Evolutionary conservation across 2,329 filamentous ascomycete genomes (phyloP), one percentile per base, ranked within the genome.

Genomic region (Microsporum audouinii): DNA sequence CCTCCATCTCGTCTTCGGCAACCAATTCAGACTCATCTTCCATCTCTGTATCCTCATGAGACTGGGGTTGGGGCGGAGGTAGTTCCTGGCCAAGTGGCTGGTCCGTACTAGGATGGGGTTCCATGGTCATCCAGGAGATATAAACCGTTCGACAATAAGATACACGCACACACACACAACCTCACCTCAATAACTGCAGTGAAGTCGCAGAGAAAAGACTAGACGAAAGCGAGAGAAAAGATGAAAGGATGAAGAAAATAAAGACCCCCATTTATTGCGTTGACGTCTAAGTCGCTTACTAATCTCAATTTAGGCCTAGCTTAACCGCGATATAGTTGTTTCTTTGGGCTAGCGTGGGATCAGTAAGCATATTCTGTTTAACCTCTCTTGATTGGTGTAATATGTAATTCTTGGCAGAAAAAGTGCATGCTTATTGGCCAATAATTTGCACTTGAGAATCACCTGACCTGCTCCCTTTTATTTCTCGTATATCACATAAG

Each of bases 1-100:
- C 63, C 2, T 59, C 63, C 43, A 55, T 34, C 5, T 58, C 58
- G 14, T 53, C 41, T 6, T 51, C 57, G 7, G 31, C 63, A 8
- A 47, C 61, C 12, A 53, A 38, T 12, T 39, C 45, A n/a, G 57
- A 39, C 12, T 43, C 56, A n/a, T 61, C 47, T 31, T 59, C 56
- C 59, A 64, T 64, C 38, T 59, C 61, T 12, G 53, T 49, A 49
- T 62, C 63, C 17, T 58, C 57, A 36, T 31, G 5, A 12, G 45
- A 10, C 27, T 38, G 55, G 10, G 36, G n/a, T 41, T 39, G 53
- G 17, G 53, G 10, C 5, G n/a, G 55, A 57, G 36, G 27, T 14
- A 27, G 55, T 10, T 58, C 27, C 12, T 5, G 36, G n/a, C 29
- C 41, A 14, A 36, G 29, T 34, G 33, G 51, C 31, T 55, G 51